These are phyloP conservation scores for Passalora sequoiae DNA, from an alignment of 2,329 filamentous ascomycete species.

Conservation along the genomic window DNA sequence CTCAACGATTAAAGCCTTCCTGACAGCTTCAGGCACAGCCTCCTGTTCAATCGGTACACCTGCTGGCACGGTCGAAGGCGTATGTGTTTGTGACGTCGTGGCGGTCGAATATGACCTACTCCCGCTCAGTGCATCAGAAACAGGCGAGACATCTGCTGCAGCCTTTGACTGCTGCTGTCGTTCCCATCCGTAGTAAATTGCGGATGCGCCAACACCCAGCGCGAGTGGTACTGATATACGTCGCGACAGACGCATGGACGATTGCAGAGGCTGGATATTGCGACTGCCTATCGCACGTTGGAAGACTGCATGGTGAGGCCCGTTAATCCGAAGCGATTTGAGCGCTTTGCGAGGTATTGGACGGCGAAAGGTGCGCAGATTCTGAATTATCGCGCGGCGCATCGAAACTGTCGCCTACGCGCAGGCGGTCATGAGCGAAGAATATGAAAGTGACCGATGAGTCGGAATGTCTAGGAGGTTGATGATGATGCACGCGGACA, in stretches of 20 bases:
- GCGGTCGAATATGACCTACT: constrained; percentile 32
- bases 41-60: constrained; percentile 26
- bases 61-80: constrained; percentile 13
- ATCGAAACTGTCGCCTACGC: constrained; percentile 45
- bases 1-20: constrained; percentile 75
- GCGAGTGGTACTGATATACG: constrained; percentile 62
- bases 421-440: constrained; percentile 3
- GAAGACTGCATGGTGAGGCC: constrained; percentile 41
- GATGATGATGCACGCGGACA: too few relatives aligned
- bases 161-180: constrained; percentile 14
- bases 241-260: constrained; percentile 68
- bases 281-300: constrained; percentile 42
- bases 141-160: constrained; percentile 14
- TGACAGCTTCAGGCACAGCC: constrained; percentile 50
- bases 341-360: constrained; percentile 57
- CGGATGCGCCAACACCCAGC: constrained; percentile 63
- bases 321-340: constrained; percentile 42
- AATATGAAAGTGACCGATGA: constrained; percentile 1
- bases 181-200: constrained; percentile 69
- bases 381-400: constrained; percentile 67
- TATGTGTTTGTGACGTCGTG: constrained; percentile 18
- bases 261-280: constrained; percentile 48
- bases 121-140: constrained; percentile 16
- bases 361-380: constrained; percentile 63
- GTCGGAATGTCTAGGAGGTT: neutral